Percentiles rank a stretch among this genome's conserved stretches.
These are phyloP conservation scores for Lactarius deliciosus DNA, from an alignment of 768 basidiomycete species.

Conservation along the genomic window DNA sequence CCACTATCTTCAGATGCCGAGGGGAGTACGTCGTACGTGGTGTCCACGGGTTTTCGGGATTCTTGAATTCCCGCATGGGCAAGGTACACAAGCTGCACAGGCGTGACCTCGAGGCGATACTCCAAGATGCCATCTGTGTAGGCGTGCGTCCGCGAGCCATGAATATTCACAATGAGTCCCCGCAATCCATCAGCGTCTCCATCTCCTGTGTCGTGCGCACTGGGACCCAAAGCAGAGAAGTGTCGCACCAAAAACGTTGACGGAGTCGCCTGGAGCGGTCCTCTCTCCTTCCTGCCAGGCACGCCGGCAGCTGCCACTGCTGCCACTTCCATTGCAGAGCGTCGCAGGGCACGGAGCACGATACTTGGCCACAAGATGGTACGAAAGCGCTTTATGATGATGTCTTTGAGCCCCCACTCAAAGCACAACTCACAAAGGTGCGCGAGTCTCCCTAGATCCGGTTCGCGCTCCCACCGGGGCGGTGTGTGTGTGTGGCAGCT, in stretches of 20 bases:
- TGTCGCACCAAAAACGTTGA: constrained; percentile 48
- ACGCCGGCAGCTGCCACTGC: neutral
- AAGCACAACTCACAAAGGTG: constrained; percentile 82
- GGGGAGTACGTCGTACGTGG: constrained; percentile 36
- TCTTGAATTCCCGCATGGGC: constrained; percentile 68
- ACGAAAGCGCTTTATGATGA: constrained; percentile 81
- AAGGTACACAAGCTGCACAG: constrained; percentile 59
- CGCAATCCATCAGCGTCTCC: constrained; percentile 40
- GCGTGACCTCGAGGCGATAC: constrained; percentile 77
- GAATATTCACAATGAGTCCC: constrained; percentile 61
- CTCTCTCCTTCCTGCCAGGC: constrained; percentile 11
- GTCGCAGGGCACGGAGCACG: constrained; percentile 68
- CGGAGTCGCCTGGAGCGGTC: constrained; percentile 39
- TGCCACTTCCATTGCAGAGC: constrained; percentile 45
- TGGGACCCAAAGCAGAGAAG: constrained; percentile 49
- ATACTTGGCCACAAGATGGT: constrained; percentile 81
- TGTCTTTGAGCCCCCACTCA: constrained; percentile 86
- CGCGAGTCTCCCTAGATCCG: constrained; percentile 70
- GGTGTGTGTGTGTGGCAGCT: constrained; percentile 38
- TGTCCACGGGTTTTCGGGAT: constrained; percentile 42
- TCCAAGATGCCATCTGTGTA: constrained; percentile 73
- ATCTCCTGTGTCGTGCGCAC: constrained; percentile 33
- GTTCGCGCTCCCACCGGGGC: constrained; percentile 51
- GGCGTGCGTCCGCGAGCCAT: constrained; percentile 61
- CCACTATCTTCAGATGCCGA: constrained; percentile 46